These are phyloP conservation scores for Streptanthus diversifolius DNA, from an alignment of 345 rosid genomes.

Conservation along the genomic window DNA sequence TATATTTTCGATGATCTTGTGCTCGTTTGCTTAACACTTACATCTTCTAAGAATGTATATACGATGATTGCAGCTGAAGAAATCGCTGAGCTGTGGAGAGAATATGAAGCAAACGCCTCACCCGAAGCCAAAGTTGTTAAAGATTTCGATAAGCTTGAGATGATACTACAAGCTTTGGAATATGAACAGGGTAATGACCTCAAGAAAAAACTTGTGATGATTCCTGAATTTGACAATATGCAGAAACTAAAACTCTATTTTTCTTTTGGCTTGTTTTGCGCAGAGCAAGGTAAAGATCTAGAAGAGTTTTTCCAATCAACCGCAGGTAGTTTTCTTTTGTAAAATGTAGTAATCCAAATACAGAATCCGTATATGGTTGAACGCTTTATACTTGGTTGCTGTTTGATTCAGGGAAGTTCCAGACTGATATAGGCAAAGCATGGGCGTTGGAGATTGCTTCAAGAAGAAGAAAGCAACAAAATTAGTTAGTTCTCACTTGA, in stretches of 20 bases:
- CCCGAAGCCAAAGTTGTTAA: constrained; percentile 92
- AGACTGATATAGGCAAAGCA: constrained; percentile 81
- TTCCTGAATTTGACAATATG: neutral
- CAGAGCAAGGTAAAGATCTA: constrained; percentile 89
- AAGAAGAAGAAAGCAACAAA: constrained; percentile 49
- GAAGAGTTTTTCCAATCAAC: constrained; percentile 94
- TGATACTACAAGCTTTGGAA: constrained; percentile 97
- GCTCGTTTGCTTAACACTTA: neutral
- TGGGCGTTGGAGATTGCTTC: constrained; percentile 82
- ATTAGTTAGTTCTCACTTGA: constrained; percentile 12
- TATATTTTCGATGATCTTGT: neutral
- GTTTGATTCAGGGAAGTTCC: constrained; percentile 67
- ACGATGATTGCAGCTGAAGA: constrained; percentile 57
- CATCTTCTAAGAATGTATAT: neutral
- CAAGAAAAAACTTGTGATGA: neutral
- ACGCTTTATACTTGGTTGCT: neutral
- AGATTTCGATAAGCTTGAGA: constrained; percentile 89
- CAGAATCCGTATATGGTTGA: neutral
- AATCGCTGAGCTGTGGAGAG: constrained; percentile 71
- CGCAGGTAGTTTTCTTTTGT: constrained; percentile 47
- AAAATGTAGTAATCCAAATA: neutral
- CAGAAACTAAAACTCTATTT: constrained; percentile 22
- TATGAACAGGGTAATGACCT: constrained; percentile 69
- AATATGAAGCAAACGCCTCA: constrained; percentile 86
- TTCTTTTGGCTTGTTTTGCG: constrained; percentile 16